Evolutionary conservation across 306 rosid species (phyloP).

Genomic region (Quillaja saponaria): DNA sequence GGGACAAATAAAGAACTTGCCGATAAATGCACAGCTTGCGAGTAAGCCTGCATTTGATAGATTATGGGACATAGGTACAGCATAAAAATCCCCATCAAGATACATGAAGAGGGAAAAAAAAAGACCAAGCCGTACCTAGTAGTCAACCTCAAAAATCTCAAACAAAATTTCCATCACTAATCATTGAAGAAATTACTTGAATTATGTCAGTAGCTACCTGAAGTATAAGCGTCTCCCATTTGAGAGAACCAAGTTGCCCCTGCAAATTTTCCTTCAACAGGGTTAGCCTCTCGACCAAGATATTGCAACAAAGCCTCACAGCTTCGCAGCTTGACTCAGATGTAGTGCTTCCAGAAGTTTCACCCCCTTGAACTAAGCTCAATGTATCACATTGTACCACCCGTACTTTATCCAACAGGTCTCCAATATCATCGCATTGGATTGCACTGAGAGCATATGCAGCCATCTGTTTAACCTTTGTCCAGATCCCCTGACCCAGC

Average conservation of each 20-base stretch:
- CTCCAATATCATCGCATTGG: slow-evolving; percentile 47
- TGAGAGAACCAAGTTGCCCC: slow-evolving; percentile 54
- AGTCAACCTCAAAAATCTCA: too few relatives aligned
- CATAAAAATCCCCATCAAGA: background rate
- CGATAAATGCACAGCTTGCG: slow-evolving; percentile 68
- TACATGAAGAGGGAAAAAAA: too few relatives aligned
- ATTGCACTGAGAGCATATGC: slow-evolving; percentile 69
- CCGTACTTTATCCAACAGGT: slow-evolving; percentile 61
- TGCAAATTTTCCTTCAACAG: slow-evolving; percentile 62
- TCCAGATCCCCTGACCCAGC: slow-evolving; percentile 98
- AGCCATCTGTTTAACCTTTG: slow-evolving; percentile 87
- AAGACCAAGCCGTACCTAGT: too few relatives aligned
- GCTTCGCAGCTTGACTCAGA: slow-evolving; percentile 95
- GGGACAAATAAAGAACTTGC: slow-evolving; percentile 64
- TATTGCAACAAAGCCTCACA: slow-evolving; percentile 68
- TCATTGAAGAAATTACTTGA: slow-evolving; percentile 15
- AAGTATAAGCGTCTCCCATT: slow-evolving; percentile 72
- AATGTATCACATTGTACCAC: slow-evolving; percentile 77
- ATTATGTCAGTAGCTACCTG: slow-evolving; percentile 52
- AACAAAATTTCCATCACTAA: background rate
- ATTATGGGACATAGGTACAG: slow-evolving; percentile 9
- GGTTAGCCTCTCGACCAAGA: slow-evolving; percentile 73
- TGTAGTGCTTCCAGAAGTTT: slow-evolving; percentile 87
- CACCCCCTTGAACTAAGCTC: slow-evolving; percentile 88
- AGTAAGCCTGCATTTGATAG: slow-evolving; percentile 58